These are phyloP conservation scores for Chalara sp. DNA, from an alignment of 2,329 filamentous ascomycete genomes.

Conservation along the genomic window DNA sequence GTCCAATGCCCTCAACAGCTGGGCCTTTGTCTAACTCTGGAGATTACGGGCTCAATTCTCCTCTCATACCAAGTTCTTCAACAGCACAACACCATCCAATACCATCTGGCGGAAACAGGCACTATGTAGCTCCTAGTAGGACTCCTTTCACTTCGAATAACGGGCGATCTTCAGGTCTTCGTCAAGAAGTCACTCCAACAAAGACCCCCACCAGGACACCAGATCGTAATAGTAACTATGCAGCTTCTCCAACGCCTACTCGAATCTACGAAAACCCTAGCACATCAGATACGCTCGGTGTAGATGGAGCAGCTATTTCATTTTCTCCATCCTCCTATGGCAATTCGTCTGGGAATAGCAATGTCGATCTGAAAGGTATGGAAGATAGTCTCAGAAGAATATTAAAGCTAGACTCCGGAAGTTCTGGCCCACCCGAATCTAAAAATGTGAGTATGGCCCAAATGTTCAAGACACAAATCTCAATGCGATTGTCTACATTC, in stretches of 20 bases:
- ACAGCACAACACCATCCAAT: not conserved
- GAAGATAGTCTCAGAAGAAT: constrained; percentile 28
- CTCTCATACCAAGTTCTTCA: constrained; percentile 3
- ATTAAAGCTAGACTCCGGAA: constrained; percentile 24
- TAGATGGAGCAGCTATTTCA: constrained; percentile 10
- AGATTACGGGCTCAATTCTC: not conserved
- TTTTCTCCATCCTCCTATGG: constrained; percentile 10
- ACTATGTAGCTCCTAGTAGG: too few relatives aligned
- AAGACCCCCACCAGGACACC: constrained; percentile 22
- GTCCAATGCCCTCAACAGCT: constrained; percentile 15
- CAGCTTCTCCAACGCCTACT: constrained; percentile 16
- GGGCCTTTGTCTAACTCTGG: not conserved
- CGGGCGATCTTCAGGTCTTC: constrained; percentile 24
- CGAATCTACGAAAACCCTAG: constrained; percentile 11
- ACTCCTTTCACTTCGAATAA: not conserved
- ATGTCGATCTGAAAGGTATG: constrained; percentile 23
- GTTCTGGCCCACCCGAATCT: constrained; percentile 7
- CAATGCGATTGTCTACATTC: too few relatives aligned
- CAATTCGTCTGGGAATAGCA: constrained; percentile 13
- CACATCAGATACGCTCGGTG: constrained; percentile 9
- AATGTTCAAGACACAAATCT: too few relatives aligned
- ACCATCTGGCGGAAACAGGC: too few relatives aligned
- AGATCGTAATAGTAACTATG: constrained; percentile 14
- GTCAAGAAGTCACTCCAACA: constrained; percentile 25
- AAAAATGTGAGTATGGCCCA: not conserved